Evolutionary conservation across 345 rosid genomes (phyloP), one percentile per base, ranked within the genome.

Genomic region (Nephelium lappaceum): DNA sequence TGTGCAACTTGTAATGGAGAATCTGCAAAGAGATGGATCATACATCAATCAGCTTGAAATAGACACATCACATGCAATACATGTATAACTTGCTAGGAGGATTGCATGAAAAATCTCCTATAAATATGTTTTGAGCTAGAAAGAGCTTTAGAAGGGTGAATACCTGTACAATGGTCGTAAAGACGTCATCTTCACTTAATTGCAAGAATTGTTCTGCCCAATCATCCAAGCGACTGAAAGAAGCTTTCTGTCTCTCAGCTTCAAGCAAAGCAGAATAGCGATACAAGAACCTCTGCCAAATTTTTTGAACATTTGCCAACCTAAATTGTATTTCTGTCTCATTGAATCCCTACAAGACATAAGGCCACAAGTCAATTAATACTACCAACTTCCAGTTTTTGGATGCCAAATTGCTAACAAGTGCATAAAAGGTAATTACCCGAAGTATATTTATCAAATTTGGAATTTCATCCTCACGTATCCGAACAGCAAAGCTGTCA

Each of bases 221-320:
- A 70, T 91, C 92, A 7, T 87, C 89, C 79, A 82, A 79, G 61
- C 15, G 81, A 10, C 92, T 92, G 71, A 47, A 81, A 23, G 41
- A 80, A 68, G 79, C 73, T 78, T 84, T 89, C 69, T 96, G 98
- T 87, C 99, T 89, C 51, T 89, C 89, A 8, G 97, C 97, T 89
- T 96, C 99, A 67, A 94, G 92, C 88, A 96, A 80, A 71, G 92
- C 63, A 23, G 95, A 88, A 86, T 90, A 91, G 21, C 95, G 92
- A 75, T 94, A 91, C 82, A 91, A 82, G 78, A 96, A 96, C 78
- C 99, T 89, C 83, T 91, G 93, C 97, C 97, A 93, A 55, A 96
- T 83, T 83, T 89, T 94, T 84, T 86, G 88, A 71, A 96, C 94
- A 80, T 89, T 94, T 72, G 72, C 83, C 72, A 90, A 82, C 78